These are phyloP conservation scores for Lobulomyces angularis DNA, from an alignment of 192 early-diverging fungal genomes.

Conservation along the genomic window DNA sequence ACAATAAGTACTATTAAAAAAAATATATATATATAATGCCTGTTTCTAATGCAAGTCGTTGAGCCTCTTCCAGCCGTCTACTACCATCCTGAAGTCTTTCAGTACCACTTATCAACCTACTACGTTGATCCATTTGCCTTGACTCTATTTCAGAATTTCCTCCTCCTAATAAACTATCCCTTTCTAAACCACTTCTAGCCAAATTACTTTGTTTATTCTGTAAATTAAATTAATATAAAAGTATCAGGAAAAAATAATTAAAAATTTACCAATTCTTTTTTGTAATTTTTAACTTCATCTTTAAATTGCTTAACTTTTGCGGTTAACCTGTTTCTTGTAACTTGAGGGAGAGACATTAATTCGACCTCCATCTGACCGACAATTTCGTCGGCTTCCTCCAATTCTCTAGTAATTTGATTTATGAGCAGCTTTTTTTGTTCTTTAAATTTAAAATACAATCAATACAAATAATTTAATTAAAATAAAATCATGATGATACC, in stretches of 20 bases:
- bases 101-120: constrained; percentile 67
- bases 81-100: constrained; percentile 71
- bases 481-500: not conserved
- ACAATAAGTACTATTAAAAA: not conserved
- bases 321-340: constrained; percentile 50
- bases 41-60: constrained; percentile 81
- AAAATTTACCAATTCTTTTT: constrained; percentile 56
- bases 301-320: constrained; percentile 60
- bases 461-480: not conserved
- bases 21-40: constrained; percentile 7
- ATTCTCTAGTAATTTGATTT: constrained; percentile 66
- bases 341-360: constrained; percentile 54
- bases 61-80: constrained; percentile 72
- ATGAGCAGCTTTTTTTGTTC: constrained; percentile 62
- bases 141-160: constrained; percentile 18
- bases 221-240: not conserved
- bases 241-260: not conserved
- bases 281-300: constrained; percentile 64
- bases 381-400: constrained; percentile 85
- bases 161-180: constrained; percentile 50
- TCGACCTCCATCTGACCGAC: constrained; percentile 93
- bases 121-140: constrained; percentile 62
- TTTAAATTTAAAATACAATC: constrained; percentile 15
- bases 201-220: constrained; percentile 34
- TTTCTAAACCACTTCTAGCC: constrained; percentile 28